Base-by-base conservation (phyloP, 805 yeast species). In the Lachancea dasiensis region DNA sequence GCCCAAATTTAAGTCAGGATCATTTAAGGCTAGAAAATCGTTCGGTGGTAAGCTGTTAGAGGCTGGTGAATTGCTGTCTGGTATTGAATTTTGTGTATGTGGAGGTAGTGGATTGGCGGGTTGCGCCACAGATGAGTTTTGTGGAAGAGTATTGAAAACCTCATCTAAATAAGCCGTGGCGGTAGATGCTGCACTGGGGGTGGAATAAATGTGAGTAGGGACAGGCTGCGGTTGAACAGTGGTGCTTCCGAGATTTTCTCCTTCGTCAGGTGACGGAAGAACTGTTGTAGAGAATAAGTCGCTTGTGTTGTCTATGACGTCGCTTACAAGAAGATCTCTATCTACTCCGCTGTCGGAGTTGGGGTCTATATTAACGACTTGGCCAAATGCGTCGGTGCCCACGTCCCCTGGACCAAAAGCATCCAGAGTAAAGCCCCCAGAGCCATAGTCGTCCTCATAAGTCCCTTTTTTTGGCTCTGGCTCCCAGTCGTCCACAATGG, bases 401-500 rank as follows among this genome's bases (percentile, higher is more conserved):
- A 21, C 22, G 7, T 33, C 34, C 6, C 29, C 41, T 10, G 28
- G 30, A 17, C 34, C 34, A 27, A 38, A 38, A 2, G 41, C 29
- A 5, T 38, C 41, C 26, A 38, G 26, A 17, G 20, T 31, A 17
- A 37, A 37, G 11, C 20, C 17, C 5, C 27, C 27, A 3, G 36
- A 16, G 5, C 24, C 33, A 33, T 32, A 38, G 17, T 37, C 40
- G 6, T 31, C 40, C 6, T 37, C 36, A 22, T 25, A 31, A 10
- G 27, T 21, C 11, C 19, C 31, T 18, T n/a, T 14, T 32, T 38
- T 32, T 4, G 32, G 33, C 22, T 48, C 51, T 11, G 66, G 65
- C 44, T 63, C 67, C 50, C 56, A 56, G 8, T 52, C 58, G 39
- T 75, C 79, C 50, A 71, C 73, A 9, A 75, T 67, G 44, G 82